Conservation (phyloP, 129 eudicot genomes). For the Pseudognaphalium luteoalbum region DNA sequence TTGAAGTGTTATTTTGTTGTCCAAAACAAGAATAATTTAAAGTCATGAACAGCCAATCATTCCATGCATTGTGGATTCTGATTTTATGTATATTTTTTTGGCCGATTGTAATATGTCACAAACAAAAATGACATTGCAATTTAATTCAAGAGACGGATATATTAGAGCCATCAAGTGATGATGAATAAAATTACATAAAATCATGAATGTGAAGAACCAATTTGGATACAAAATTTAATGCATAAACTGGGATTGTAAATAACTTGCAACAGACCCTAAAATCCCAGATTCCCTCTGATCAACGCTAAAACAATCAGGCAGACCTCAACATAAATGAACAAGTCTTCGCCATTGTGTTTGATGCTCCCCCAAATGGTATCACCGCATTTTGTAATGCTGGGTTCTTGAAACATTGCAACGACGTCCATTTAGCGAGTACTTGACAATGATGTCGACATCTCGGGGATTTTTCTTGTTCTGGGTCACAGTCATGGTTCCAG, state of each 20-base stretch:
- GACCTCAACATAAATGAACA: slow-evolving; percentile 13
- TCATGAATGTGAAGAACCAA: slow-evolving; percentile 11
- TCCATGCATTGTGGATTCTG: not conserved
- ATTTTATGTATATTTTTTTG: not conserved
- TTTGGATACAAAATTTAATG: slow-evolving; percentile 28
- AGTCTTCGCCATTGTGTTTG: not conserved
- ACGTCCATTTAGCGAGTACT: slow-evolving; percentile 71
- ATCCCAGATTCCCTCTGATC: not conserved
- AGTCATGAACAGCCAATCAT: not conserved
- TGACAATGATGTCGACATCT: slow-evolving; percentile 76
- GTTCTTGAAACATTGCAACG: slow-evolving; percentile 68
- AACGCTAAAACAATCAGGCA: not conserved
- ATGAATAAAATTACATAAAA: slow-evolving; percentile 17
- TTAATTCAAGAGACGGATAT: not conserved
- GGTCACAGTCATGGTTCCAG: slow-evolving; percentile 73
- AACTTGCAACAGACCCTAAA: not conserved
- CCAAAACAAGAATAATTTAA: not conserved
- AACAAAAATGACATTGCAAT: not conserved
- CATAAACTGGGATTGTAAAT: slow-evolving; percentile 5
- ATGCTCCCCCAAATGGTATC: not conserved
- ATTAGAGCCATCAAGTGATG: not conserved
- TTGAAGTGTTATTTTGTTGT: not conserved
- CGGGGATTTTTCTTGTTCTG: slow-evolving; percentile 97
- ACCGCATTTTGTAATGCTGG: slow-evolving; percentile 74
- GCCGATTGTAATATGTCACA: not conserved